Conservation (phyloP, 257 asterid genomes). For the Sherardia arvensis region DNA sequence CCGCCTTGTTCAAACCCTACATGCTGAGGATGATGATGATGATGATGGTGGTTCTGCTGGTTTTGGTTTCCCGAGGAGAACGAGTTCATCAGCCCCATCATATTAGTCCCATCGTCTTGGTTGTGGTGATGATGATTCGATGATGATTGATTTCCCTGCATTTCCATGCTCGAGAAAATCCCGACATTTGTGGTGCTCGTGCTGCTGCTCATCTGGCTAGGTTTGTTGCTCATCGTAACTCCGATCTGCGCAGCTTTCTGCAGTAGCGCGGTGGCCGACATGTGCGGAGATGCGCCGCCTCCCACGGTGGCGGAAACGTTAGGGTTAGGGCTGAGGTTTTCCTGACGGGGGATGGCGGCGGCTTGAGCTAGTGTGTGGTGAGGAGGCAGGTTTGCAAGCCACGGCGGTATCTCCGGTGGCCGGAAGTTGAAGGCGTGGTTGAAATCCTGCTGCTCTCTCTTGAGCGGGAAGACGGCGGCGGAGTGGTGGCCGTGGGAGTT, state of each 20-base stretch:
- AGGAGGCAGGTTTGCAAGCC: constrained; percentile 26
- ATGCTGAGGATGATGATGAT: neutral
- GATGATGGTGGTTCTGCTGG: neutral
- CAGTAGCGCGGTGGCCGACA: constrained; percentile 64
- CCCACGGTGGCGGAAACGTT: neutral
- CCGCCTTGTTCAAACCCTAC: constrained; percentile 2
- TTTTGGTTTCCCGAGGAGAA: neutral
- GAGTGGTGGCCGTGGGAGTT: constrained; percentile 26
- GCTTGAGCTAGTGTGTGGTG: neutral
- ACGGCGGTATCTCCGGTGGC: constrained; percentile 33
- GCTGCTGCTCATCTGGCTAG: constrained; percentile 6
- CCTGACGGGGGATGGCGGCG: constrained; percentile 13
- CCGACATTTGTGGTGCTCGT: constrained; percentile 19
- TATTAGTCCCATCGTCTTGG: neutral
- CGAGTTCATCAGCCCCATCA: constrained; percentile 2
- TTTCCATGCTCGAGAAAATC: constrained; percentile 14
- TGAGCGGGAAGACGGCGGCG: constrained; percentile 21
- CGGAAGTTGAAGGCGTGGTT: constrained; percentile 20
- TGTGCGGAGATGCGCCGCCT: constrained; percentile 21
- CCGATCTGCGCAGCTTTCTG: constrained; percentile 72
- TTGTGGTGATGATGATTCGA: neutral
- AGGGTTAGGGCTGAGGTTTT: constrained; percentile 14
- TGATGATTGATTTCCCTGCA: too few species aligned
- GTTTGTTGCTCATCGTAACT: constrained; percentile 34
- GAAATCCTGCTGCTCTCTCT: constrained; percentile 33